Base-by-base conservation (phyloP, 352 stramenopile genomes). In the Pythium insidiosum region DNA sequence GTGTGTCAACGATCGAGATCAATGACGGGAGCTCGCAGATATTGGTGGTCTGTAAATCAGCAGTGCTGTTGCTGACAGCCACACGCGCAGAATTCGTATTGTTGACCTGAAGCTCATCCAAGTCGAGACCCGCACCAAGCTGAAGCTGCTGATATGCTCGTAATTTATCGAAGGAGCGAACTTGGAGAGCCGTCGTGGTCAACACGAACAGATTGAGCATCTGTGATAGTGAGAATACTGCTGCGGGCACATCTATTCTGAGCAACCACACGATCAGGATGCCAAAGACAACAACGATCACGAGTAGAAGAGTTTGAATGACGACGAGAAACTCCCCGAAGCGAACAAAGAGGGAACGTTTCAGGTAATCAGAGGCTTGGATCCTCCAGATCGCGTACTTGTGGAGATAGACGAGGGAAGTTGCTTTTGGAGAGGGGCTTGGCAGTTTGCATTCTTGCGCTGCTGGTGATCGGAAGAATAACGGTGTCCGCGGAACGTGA, bases 241-340 rank as follows among this genome's bases (percentile, higher is more conserved):
- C 43, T 4, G 47, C 23, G 13, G n/a, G 34, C 7, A 20, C 12
- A 13, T 7, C 13, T n/a, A n/a, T 7, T 7, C 6, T 13, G 16
- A 65, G 21, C 15, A 61, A 21, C 5, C 38, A 28, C 22, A 58
- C 47, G 4, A 61, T 36, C 59, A 39, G 63, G 57, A 88, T 51
- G 12, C 74, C 16, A 6, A 83, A 53, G 29, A 80, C 63, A 53
- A 54, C 80, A 16, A 58, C 36, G n/a, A n/a, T n/a, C n/a, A n/a
- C n/a, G 33, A 85, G 59, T 25, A 61, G 69, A 25, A 77, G 47
- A 2, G 56, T 81, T 42, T 85, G 69, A 15, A 85, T 50, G 35
- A 88, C 58, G 24, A 84, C 63, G 47, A 82, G 52, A 13, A 65
- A 44, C 37, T 92, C 79, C 47, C 81, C 84, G n/a, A 80, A 26